These are phyloP conservation scores for Colletotrichum scovillei DNA, from an alignment of 2,329 filamentous ascomycete genomes.

Conservation along the genomic window DNA sequence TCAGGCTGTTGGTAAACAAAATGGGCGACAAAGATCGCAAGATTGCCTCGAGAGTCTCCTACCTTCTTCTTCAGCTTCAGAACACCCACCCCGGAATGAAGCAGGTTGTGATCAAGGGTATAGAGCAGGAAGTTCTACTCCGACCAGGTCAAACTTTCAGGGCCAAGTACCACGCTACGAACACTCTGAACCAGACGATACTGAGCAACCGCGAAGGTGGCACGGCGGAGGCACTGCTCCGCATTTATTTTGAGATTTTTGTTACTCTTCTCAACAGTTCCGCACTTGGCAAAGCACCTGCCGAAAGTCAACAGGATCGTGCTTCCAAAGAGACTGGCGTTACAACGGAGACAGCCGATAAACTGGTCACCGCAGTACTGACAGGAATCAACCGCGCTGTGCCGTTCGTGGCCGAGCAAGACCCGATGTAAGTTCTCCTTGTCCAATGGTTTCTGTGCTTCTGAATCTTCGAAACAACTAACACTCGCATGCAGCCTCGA, in stretches of 20 bases:
- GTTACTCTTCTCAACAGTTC: slow-evolving; percentile 77
- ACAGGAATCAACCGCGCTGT: slow-evolving; percentile 97
- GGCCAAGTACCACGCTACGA: slow-evolving; percentile 95
- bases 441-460: slow-evolving; percentile 35
- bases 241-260: slow-evolving; percentile 94
- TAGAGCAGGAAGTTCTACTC: slow-evolving; percentile 90
- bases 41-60: slow-evolving; percentile 92
- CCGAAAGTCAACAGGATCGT: slow-evolving; percentile 3
- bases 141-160: slow-evolving; percentile 87
- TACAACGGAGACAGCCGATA: slow-evolving; percentile 81
- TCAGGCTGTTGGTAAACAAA: slow-evolving; percentile 94
- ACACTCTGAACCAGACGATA: slow-evolving; percentile 97
- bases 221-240: slow-evolving; percentile 82
- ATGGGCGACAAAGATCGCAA: slow-evolving; percentile 95
- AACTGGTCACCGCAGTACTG: slow-evolving; percentile 89
- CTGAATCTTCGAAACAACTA: background rate
- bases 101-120: slow-evolving; percentile 81
- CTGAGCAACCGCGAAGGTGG: slow-evolving; percentile 85
- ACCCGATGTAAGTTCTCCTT: slow-evolving; percentile 69
- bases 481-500: slow-evolving; percentile 69
- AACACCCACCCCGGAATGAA: slow-evolving; percentile 95
- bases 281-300: slow-evolving; percentile 19
- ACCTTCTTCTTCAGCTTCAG: slow-evolving; percentile 91
- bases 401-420: slow-evolving; percentile 87
- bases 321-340: slow-evolving; percentile 29